Evolutionary conservation across 176 grass and related monocot species (phyloP), one percentile per base, ranked within the genome.

Genomic region (Avena sativa): DNA sequence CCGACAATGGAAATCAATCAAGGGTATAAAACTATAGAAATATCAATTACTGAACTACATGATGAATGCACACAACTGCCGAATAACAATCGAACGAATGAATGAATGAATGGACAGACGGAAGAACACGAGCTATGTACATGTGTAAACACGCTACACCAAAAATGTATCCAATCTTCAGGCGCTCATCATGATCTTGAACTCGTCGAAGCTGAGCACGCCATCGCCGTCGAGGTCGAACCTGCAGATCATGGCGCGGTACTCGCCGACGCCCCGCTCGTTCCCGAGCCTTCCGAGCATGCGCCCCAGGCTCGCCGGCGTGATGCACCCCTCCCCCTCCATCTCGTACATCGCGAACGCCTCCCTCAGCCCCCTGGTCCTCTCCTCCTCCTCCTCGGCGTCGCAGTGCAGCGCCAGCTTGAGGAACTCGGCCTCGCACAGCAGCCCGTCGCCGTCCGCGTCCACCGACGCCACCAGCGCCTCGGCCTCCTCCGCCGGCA

Each of bases 311-410:
- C 83, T 85, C 26, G 8, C n/a, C 44, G 73, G 73, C 46, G 83
- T 85, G 73, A 85, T 85, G 58, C 58, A 78, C 1, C 59, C 59
- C 7, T 67, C 11, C 4, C 73, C 73, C 4, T 85, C 59, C 72
- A 85, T 85, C 83, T 86, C 84, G 89, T 90, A 90, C 89, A 90
- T 74, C 1, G 17, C 64, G 65, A 90, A 90, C 5, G 89, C 84
- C 74, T 65, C 32, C 16, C 74, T 21, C 1, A 83, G 74, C 3
- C 80, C 74, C 40, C 40, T 43, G 6, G 40, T 43, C 40, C 40
- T 43, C 40, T 43, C 6, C 40, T 43, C 40, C 6, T 43, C 40
- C 40, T 43, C 40, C 40, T 43, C 40, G 40, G 40, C 40, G 40
- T 43, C 40, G 40, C 40, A 43, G 40, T 43, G 6, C 6, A 43